Conservation (phyloP, 768 basidiomycete species). For the Tephrocybe sp. region DNA sequence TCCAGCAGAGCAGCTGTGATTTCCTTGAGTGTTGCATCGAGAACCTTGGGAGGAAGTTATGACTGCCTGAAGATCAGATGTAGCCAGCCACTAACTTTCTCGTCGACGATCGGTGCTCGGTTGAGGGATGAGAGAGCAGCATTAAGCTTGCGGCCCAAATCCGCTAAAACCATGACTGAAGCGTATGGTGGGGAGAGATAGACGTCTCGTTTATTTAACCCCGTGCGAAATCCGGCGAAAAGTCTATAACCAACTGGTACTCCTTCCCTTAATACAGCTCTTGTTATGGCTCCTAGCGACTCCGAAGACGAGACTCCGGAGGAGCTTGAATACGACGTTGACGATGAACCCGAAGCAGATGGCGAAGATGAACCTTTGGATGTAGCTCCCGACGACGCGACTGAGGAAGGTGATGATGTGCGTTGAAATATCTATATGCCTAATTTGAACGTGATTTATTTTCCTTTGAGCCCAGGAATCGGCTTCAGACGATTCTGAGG, state of each 20-base stretch:
- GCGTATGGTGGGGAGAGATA: conserved; percentile 12
- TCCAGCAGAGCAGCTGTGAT: conserved; percentile 93
- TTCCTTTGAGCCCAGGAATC: conserved; percentile 45
- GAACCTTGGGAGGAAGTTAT: conserved; percentile 54
- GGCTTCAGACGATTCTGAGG: conserved; percentile 59
- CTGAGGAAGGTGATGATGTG: conserved; percentile 72
- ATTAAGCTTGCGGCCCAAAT: conserved; percentile 92
- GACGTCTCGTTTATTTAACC: conserved; percentile 1
- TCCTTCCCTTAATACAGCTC: neutral
- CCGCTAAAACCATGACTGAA: conserved; percentile 86
- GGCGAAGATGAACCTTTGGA: conserved; percentile 51
- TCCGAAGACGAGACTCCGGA: conserved; percentile 66
- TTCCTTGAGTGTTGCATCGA: conserved; percentile 93
- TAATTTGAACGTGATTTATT: conserved; percentile 15
- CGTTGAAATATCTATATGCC: conserved; percentile 26
- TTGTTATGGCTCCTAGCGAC: conserved; percentile 52
- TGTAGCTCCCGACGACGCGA: conserved; percentile 53
- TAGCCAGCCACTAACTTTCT: conserved; percentile 59
- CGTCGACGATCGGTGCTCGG: conserved; percentile 84
- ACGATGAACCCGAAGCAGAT: conserved; percentile 46
- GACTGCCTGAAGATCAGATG: neutral
- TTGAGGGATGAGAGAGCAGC: conserved; percentile 89
- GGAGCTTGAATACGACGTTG: conserved; percentile 57
- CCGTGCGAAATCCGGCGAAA: conserved; percentile 18
- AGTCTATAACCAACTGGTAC: too few species aligned